These are phyloP conservation scores for Hanseniaspora vineae DNA, from an alignment of 805 yeast species.

Conservation along the genomic window DNA sequence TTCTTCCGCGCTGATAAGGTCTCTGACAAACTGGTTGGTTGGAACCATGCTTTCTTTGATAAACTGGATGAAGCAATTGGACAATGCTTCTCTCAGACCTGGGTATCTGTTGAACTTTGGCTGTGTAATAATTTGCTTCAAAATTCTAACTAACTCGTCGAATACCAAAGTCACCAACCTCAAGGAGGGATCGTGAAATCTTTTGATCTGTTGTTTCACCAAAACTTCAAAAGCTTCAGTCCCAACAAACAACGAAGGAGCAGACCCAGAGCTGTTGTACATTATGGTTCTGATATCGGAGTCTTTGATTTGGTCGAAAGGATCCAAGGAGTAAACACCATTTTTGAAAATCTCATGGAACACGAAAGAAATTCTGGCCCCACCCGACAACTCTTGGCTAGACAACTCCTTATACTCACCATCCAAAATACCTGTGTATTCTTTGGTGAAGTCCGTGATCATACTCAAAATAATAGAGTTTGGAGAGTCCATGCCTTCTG, in stretches of 20 bases:
- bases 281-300: slow-evolving; percentile 92
- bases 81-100: slow-evolving; percentile 72
- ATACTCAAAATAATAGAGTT: slow-evolving; percentile 79
- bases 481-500: slow-evolving; percentile 80
- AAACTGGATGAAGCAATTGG: slow-evolving; percentile 65
- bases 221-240: slow-evolving; percentile 94
- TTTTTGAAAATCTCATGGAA: slow-evolving; percentile 92
- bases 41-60: slow-evolving; percentile 72
- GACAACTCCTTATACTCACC: slow-evolving; percentile 89
- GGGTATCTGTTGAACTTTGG: slow-evolving; percentile 86
- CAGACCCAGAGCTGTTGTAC: slow-evolving; percentile 92
- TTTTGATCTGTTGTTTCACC: slow-evolving; percentile 82
- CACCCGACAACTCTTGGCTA: slow-evolving; percentile 87
- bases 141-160: slow-evolving; percentile 86
- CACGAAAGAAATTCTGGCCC: slow-evolving; percentile 94
- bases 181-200: slow-evolving; percentile 88
- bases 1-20: slow-evolving; percentile 76
- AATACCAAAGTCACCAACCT: slow-evolving; percentile 83
- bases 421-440: slow-evolving; percentile 78
- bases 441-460: slow-evolving; percentile 87
- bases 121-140: slow-evolving; percentile 70
- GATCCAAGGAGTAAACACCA: slow-evolving; percentile 85
- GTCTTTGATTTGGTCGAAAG: slow-evolving; percentile 92
- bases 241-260: slow-evolving; percentile 93
- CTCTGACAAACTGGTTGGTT: slow-evolving; percentile 73